phyloP scores from a whole-genome alignment of 306 rosid genomes.

The Begonia loranthoides region DNA sequence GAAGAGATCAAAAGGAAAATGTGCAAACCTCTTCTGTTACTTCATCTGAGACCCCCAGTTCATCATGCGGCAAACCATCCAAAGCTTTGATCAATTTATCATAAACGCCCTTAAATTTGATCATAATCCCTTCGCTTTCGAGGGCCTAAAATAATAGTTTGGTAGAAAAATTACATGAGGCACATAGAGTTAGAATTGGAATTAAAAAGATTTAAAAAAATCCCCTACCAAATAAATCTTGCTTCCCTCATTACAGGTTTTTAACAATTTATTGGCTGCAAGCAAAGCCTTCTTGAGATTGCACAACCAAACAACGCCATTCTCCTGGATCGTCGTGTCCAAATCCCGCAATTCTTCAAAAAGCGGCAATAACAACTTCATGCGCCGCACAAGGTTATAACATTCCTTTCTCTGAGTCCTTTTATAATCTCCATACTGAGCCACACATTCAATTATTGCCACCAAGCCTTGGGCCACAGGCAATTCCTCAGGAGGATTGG shows the following conservation, averaged over 20 bases:
- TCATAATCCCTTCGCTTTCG: conserved; percentile 44
- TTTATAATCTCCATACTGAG: conserved; percentile 48
- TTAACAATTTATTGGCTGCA: conserved; percentile 31
- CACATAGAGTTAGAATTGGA: background rate
- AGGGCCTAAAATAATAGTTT: conserved; percentile 24
- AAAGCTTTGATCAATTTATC: conserved; percentile 34
- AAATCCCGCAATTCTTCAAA: conserved; percentile 54
- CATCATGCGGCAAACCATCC: conserved; percentile 30
- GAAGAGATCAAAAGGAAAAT: background rate
- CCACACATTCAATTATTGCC: conserved; percentile 36
- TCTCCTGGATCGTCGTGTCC: conserved; percentile 15
- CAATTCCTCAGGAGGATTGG: conserved; percentile 3
- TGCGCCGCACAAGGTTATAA: conserved; percentile 38
- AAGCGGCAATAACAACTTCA: conserved; percentile 49
- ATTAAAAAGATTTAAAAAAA: background rate
- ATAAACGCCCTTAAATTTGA: conserved; percentile 28
- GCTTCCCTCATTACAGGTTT: conserved; percentile 56
- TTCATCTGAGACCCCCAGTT: conserved; percentile 48
- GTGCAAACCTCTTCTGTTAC: conserved; percentile 44
- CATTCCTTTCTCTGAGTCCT: conserved; percentile 45
- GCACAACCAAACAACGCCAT: conserved; percentile 29
- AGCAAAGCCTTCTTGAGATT: conserved; percentile 35
- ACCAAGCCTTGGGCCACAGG: conserved; percentile 22
- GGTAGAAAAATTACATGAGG: background rate
- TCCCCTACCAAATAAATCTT: conserved; percentile 38